Base-by-base conservation (phyloP, 768 basidiomycete genomes). In the Nidularia pulvinata region DNA sequence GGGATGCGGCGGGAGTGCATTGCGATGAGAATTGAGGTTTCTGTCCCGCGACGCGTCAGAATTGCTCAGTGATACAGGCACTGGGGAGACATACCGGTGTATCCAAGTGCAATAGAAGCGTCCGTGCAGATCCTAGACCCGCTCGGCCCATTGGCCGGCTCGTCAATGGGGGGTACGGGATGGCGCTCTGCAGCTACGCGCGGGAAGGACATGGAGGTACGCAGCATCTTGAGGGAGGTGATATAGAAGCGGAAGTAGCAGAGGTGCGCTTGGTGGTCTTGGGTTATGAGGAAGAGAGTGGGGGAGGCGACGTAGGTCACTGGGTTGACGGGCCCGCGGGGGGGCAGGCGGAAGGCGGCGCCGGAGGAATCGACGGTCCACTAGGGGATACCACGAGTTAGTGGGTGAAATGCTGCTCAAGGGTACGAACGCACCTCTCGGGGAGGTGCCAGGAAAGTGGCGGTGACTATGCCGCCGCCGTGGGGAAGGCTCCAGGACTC, bases 211-310 rank as follows among this genome's bases (percentile, higher is more conserved):
- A 89, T 70, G 13, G 82, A 77, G 54, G 76, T 81, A 34, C 71
- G 77, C 33, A 85, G 59, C 42, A 76, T 71, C 61, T 75, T 80
- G 32, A 86, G 59, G 7, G 71, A 65, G 1, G 74, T 61, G 2
- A 61, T 46, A 57, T 78, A 77, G 46, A 79, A 70, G 13, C 80
- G 81, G 44, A 83, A 63, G 59, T 81, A 85, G 63, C 77, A 83
- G 46, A 86, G 62, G 48, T 81, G 74, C 16, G 85, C 68, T 34
- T 74, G 76, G 48, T 85, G 82, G 52, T 83, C 76, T 66, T 89
- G 81, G 0, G 87, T 88, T 13, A 91, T 82, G 10, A 89, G 71
- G 9, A 88, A 57, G 43, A 91, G 71, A 6, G 80, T 79, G n/a
- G 81, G 78, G 46, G 72, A 74, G 14, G 81, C 77, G 1, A 83